Evolutionary conservation across 1,284 basidiomycete species (phyloP).

Genomic region (Flammula alnicola): DNA sequence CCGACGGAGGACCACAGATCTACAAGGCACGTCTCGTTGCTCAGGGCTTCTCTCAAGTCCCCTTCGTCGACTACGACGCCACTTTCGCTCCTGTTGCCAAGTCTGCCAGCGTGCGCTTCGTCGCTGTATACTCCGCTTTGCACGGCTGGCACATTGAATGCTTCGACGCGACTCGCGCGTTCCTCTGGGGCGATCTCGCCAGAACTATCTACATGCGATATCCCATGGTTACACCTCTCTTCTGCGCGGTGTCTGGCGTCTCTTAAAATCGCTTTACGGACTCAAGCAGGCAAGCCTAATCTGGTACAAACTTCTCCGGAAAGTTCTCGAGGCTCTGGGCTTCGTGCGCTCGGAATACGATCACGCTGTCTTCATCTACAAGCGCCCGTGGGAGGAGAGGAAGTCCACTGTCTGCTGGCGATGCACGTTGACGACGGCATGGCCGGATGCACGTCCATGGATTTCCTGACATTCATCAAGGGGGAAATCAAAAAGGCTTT

Average conservation of each 20-base stretch:
- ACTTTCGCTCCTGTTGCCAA: constrained; percentile 40
- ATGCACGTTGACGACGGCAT: constrained; percentile 16
- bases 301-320: constrained; percentile 26
- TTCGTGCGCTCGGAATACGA: constrained; percentile 4
- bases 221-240: not conserved
- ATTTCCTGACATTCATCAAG: constrained; percentile 10
- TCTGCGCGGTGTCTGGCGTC: not conserved
- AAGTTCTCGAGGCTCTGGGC: constrained; percentile 6
- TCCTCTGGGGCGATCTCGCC: constrained; percentile 14
- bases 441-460: not conserved
- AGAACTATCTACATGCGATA: constrained; percentile 4
- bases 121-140: constrained; percentile 26
- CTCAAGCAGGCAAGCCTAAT: constrained; percentile 25
- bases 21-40: constrained; percentile 34
- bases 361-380: constrained; percentile 9
- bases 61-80: constrained; percentile 33
- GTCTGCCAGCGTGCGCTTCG: constrained; percentile 30
- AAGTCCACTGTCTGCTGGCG: constrained; percentile 8
- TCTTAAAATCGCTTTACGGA: constrained; percentile 25
- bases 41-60: constrained; percentile 37
- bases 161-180: constrained; percentile 15
- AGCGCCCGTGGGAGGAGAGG: not conserved
- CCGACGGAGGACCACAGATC: constrained; percentile 27
- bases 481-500: constrained; percentile 12
- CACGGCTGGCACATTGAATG: constrained; percentile 10